A percentile compares a stretch with the other conserved stretches of the same genome.
phyloP scores from a whole-genome alignment of 1,139 yeast species.

The Debaryomyces sp. region DNA sequence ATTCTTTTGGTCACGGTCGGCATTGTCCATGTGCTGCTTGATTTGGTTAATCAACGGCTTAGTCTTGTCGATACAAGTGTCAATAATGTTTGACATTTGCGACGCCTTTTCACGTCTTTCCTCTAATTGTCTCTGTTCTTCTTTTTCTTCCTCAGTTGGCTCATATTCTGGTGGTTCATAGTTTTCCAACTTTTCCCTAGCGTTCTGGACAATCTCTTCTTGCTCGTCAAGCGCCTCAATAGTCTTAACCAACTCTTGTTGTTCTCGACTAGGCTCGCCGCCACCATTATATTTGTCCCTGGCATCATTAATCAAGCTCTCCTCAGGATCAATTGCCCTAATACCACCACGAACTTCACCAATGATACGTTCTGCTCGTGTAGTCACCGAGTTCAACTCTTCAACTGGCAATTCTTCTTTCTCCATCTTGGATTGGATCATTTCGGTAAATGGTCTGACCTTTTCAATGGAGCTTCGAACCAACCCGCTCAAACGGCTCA shows the following conservation, averaged over 20 bases:
- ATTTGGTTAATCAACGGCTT: neutral
- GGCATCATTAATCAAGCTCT: neutral
- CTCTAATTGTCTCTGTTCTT: neutral
- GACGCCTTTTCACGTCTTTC: neutral
- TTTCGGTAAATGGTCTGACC: neutral
- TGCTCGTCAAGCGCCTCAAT: neutral
- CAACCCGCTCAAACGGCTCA: neutral
- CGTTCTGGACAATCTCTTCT: neutral
- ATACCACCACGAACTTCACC: neutral
- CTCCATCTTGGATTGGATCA: neutral
- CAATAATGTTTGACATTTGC: neutral
- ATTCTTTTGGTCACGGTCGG: neutral
- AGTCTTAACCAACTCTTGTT: neutral
- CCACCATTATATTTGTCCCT: neutral
- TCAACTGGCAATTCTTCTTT: neutral
- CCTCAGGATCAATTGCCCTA: neutral
- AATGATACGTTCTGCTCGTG: neutral
- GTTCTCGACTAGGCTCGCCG: neutral
- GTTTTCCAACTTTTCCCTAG: neutral
- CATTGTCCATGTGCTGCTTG: neutral
- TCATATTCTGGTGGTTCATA: neutral
- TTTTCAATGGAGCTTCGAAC: neutral
- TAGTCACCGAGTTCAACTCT: neutral
- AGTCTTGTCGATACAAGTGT: neutral
- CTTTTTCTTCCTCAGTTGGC: neutral